Base-by-base conservation (phyloP, 257 asterid genomes). In the Solanum gandarillasii region DNA sequence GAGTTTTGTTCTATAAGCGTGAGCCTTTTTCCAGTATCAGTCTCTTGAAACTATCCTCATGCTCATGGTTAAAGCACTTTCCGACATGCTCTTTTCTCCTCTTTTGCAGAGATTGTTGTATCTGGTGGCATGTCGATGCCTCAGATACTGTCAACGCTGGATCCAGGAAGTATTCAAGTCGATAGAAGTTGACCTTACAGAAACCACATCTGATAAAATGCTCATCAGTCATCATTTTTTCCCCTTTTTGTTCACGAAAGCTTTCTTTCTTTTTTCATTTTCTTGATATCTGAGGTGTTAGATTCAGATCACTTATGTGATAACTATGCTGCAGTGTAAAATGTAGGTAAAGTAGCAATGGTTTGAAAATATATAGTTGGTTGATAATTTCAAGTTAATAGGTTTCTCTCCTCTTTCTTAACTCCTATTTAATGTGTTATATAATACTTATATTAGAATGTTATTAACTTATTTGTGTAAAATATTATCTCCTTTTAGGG, bases 111-210 rank as follows among this genome's bases (percentile, higher is more conserved):
- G 89, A 90, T 91, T 41, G 93, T 92, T 46, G 93, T 92, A 72
- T 91, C 94, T 48, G 94, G 94, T 85, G 94, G 94, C 39, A 91
- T 92, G 94, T 91, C 94, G 29, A 92, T 91, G 94, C 94, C 93
- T 3, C 92, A 91, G 86, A 89, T 90, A 82, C 88, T 92, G 12
- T 91, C 93, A 2, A 92, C 93, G 0, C 55, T 90, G 85, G 94
- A 91, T 23, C 88, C 93, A 27, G 86, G 88, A 79, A 78, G 62
- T 31, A 83, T 60, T 60, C 89, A 82, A 84, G 86, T 58, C 81
- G 89, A 90, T 87, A 90, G 93, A 75, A 87, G 87, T 32, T 86
- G 91, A 89, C 74, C 92, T 38, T 92, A 88, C 55, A 81, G 91
- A 88, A 81, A 76, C 81, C 73, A 83, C 81, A 52, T 48, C 70